Base-by-base conservation (phyloP, 345 rosid genomes). In the Aurinia saxatilis region DNA sequence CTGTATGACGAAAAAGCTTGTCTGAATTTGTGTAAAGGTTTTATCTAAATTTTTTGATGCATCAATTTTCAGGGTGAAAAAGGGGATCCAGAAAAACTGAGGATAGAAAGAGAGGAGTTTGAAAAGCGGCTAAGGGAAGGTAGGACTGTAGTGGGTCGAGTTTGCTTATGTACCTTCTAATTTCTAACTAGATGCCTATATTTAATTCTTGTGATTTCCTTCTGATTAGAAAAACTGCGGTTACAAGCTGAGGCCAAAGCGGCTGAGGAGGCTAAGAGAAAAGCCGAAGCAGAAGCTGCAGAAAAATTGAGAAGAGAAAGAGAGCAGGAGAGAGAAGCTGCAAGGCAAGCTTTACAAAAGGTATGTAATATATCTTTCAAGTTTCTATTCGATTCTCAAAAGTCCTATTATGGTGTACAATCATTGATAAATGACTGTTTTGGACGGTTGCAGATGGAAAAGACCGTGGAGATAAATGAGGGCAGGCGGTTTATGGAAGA, bases 391-490 rank as follows among this genome's bases (percentile, higher is more conserved):
- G 8, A 16, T 66, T 29, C 33, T 60, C 42, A n/a, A 2, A 1
- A 18, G 30, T 34, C n/a, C n/a, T 25, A 14, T 16, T 1, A 13
- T 27, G 34, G 37, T 52, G 19, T 17, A 30, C 11, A 42, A 13
- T 60, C 29, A 69, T 21, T 53, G 44, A 23, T 45, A 12, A 35
- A 1, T 69, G 18, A 42, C 14, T 37, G 35, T 31, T 51, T 13
- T 19, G 38, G 64, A 56, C 8, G 13, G 56, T 8, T 75, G 65
- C 88, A 92, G 98, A 85, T 92, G 88, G 95, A 92, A 65, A 92
- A 85, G 80, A 92, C 93, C 0, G 98, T 92, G 45, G 92, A 85
- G 21, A 92, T 92, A 65, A 85, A 87, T 18, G 96, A 85, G 76
- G 86, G 78, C 59, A 72, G 91, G 68, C 79, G 67, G 48, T 85